Base-by-base conservation (phyloP, 306 rosid species). In the Alnus rubra region DNA sequence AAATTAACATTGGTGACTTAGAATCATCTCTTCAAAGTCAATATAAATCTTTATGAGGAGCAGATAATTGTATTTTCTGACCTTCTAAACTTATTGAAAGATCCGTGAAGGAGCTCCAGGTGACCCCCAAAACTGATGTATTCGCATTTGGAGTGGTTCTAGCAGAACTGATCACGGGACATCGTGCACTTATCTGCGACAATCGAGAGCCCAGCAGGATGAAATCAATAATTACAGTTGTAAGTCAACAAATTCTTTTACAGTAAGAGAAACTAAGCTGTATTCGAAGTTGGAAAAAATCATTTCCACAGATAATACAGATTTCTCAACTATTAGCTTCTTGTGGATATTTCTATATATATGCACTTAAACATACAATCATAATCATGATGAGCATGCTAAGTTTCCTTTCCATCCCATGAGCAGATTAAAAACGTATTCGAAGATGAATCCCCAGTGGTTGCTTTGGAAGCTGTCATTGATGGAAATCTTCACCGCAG, bases 81-180 rank as follows among this genome's bases (percentile, higher is more conserved):
- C 80, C 28, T 35, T 44, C 1, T 44, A 16, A 23, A 48, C 16
- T 63, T 14, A 71, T 5, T 52, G 68, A 70, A 83, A 94, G 98
- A 84, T 86, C 97, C 0, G 85, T 92, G 84, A 92, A 90, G 88
- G 95, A 94, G 89, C 86, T 92, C 67, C 97, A 90, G 76, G 88
- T 92, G 84, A 94, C 97, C 18, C 82, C 89, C 74, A 94, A 94
- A 84, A 84, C 91, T 1, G 97, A 94, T 84, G 97, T 92, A 33
- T 92, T 92, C 84, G 96, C 97, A 75, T 92, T 94, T 78, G 97
- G 98, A 31, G 97, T 94, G 52, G 94, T 92, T 74, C 79, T 94
- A 54, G 78, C 88, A 37, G 98, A 94, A 84, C 86, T 92, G 74
- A 88, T 94, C 30, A 94, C 97, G 18, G 98, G 97, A 42, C 87